Percentiles rank a stretch among this genome's conserved stretches.
These are phyloP conservation scores for Diaporthe citriasiana DNA, from an alignment of 2,329 filamentous ascomycete species.

Conservation along the genomic window DNA sequence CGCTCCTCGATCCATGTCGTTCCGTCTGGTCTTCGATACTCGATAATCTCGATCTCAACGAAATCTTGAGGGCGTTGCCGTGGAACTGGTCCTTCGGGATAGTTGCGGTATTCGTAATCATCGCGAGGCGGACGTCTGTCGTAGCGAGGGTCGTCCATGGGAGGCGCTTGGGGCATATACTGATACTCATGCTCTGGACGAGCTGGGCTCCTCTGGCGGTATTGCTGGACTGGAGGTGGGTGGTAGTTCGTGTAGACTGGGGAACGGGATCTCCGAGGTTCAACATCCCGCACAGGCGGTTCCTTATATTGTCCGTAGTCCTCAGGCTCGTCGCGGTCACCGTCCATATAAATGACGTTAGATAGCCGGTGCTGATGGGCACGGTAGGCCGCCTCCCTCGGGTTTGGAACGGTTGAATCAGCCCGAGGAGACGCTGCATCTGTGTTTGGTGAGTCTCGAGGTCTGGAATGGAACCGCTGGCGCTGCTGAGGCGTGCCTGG, in stretches of 20 bases:
- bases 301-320: slow-evolving; percentile 44
- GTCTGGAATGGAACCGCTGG: slow-evolving; percentile 35
- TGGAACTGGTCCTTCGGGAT: slow-evolving; percentile 46
- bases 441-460: slow-evolving; percentile 28
- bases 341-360: slow-evolving; percentile 40
- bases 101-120: slow-evolving; percentile 30
- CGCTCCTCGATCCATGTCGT: slow-evolving; percentile 61
- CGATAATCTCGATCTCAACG: slow-evolving; percentile 61
- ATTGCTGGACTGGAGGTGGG: slow-evolving; percentile 46
- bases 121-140: slow-evolving; percentile 46
- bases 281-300: slow-evolving; percentile 42
- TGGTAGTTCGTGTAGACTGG: slow-evolving; percentile 51
- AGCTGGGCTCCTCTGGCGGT: slow-evolving; percentile 51
- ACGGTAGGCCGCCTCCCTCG: slow-evolving; percentile 26
- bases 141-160: slow-evolving; percentile 48
- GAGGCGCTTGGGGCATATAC: slow-evolving; percentile 45
- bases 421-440: slow-evolving; percentile 39
- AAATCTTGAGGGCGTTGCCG: slow-evolving; percentile 50
- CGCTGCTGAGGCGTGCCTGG: slow-evolving; percentile 40
- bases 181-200: slow-evolving; percentile 49
- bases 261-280: slow-evolving; percentile 51
- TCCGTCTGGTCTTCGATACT: slow-evolving; percentile 59
- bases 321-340: slow-evolving; percentile 29
- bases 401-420: background rate
- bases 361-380: slow-evolving; percentile 35